Conservation (phyloP, 768 basidiomycete genomes). For the Boletellus ananiceps region DNA sequence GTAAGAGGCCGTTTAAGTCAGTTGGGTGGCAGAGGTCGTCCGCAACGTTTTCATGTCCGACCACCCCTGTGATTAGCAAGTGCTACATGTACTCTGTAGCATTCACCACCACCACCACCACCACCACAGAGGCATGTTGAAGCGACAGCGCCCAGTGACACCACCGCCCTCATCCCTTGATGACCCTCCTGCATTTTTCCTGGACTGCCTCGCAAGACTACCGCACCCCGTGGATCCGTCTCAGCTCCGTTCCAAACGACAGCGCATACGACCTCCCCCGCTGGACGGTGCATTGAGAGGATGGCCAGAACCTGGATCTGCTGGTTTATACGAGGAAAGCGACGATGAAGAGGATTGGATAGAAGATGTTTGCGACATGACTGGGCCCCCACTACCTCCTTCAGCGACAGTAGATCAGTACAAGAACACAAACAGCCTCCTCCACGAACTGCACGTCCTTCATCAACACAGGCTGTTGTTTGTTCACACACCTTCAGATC, state of each 20-base stretch:
- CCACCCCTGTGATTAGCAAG: slow-evolving; percentile 12
- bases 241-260: slow-evolving; percentile 45
- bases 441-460: slow-evolving; percentile 67
- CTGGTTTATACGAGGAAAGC: slow-evolving; percentile 14
- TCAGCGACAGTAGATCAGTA: slow-evolving; percentile 38
- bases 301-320: slow-evolving; percentile 30
- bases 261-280: slow-evolving; percentile 47
- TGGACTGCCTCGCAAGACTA: slow-evolving; percentile 9
- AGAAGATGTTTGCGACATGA: slow-evolving; percentile 34
- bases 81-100: neutral
- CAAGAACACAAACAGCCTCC: slow-evolving; percentile 55
- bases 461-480: slow-evolving; percentile 60
- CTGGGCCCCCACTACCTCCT: slow-evolving; percentile 13
- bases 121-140: slow-evolving; percentile 40
- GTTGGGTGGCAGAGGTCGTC: slow-evolving; percentile 18
- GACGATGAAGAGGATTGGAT: slow-evolving; percentile 33
- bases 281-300: slow-evolving; percentile 51
- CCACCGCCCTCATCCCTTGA: slow-evolving; percentile 36
- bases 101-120: neutral
- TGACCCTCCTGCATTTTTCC: slow-evolving; percentile 21
- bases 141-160: slow-evolving; percentile 46
- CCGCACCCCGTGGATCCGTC: slow-evolving; percentile 7
- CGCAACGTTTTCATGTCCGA: slow-evolving; percentile 14
- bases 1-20: neutral
- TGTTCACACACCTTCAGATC: slow-evolving; percentile 13